These are phyloP conservation scores for Aspergillus tamarii DNA, from an alignment of 2,329 filamentous ascomycete genomes.

Conservation along the genomic window DNA sequence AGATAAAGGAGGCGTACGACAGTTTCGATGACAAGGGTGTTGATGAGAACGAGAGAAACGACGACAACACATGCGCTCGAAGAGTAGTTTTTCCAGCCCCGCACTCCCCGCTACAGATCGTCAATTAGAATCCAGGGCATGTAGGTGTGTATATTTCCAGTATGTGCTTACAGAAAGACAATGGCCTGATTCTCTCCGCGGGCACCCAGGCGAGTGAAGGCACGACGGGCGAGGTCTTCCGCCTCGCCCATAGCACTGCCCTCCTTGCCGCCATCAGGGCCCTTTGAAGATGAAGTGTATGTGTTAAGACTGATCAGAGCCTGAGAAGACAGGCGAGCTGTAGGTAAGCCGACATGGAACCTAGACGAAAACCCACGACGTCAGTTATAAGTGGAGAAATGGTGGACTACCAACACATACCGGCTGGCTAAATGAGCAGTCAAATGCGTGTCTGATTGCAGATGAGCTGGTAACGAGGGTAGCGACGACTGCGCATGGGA, in stretches of 20 bases:
- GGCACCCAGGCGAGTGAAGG: conserved; percentile 81
- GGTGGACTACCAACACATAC: conserved; percentile 28
- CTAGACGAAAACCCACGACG: conserved; percentile 57
- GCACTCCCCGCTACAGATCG: conserved; percentile 78
- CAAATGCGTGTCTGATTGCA: conserved; percentile 56
- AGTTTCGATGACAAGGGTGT: conserved; percentile 92
- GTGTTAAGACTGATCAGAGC: conserved; percentile 92
- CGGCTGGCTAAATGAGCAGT: conserved; percentile 56
- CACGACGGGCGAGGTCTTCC: conserved; percentile 85
- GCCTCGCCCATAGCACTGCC: conserved; percentile 91
- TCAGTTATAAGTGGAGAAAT: background rate
- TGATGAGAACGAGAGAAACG: conserved; percentile 84
- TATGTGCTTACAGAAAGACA: conserved; percentile 77
- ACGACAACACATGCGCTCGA: conserved; percentile 82
- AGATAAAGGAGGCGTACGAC: conserved; percentile 90
- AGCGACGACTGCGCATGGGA: conserved; percentile 81
- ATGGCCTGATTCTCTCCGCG: conserved; percentile 92
- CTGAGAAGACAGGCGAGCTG: conserved; percentile 86
- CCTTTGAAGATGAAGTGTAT: conserved; percentile 85
- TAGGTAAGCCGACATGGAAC: conserved; percentile 89
- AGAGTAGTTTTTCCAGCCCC: conserved; percentile 95
- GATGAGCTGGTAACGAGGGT: conserved; percentile 78
- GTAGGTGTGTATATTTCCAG: background rate
- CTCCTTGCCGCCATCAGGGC: conserved; percentile 86
- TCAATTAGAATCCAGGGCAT: conserved; percentile 21